Conservation (phyloP, 371 early-diverging fungal genomes). For the Nosema muscidifuracis region DNA sequence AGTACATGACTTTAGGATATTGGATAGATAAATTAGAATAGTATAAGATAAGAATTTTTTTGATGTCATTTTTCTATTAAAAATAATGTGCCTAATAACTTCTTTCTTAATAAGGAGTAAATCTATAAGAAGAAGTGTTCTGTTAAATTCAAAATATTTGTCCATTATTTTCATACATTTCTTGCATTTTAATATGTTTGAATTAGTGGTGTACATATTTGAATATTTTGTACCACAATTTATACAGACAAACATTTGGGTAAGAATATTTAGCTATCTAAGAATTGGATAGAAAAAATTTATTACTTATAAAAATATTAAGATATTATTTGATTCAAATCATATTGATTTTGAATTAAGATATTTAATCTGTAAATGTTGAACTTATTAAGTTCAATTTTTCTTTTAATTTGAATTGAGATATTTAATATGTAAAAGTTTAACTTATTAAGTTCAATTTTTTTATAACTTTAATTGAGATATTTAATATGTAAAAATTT, state of each 20-base stretch:
- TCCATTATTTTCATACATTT: conserved; percentile 31
- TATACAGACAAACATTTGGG: conserved; percentile 20
- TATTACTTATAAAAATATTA: too few relatives aligned
- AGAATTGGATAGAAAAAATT: not conserved
- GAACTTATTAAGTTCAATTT: too few relatives aligned
- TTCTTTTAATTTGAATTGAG: too few relatives aligned
- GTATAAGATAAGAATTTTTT: not conserved
- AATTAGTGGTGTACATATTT: not conserved
- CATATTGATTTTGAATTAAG: too few relatives aligned
- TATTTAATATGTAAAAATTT: too few relatives aligned
- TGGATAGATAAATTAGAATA: not conserved
- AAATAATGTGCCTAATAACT: conserved; percentile 41
- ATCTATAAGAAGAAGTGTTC: conserved; percentile 31
- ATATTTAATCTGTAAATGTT: too few relatives aligned
- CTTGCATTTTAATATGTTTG: conserved; percentile 7
- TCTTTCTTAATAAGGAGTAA: conserved; percentile 32
- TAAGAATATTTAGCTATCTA: not conserved
- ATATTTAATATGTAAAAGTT: too few relatives aligned
- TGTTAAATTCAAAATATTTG: conserved; percentile 40
- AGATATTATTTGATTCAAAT: too few relatives aligned
- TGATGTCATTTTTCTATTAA: conserved; percentile 17
- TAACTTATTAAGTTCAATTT: too few relatives aligned
- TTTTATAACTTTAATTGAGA: too few relatives aligned
- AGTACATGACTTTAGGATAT: too few relatives aligned
- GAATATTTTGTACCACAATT: conserved; percentile 10